phyloP scores from a whole-genome alignment of 352 stramenopile genomes.

The Blastocystis sp. region DNA sequence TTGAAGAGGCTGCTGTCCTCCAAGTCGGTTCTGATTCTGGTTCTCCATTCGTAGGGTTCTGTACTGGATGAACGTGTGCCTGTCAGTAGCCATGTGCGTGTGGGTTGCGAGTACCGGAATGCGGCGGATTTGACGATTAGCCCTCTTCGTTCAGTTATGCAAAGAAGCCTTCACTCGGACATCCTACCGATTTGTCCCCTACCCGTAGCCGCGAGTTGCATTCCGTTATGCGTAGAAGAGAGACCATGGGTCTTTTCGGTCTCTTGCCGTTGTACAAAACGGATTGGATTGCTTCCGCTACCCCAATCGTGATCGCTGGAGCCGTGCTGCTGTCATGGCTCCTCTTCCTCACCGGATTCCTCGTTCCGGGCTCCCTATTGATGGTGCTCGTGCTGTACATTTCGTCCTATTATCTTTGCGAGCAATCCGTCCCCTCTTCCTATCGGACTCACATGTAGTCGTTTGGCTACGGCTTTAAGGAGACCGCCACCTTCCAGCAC shows the following conservation, averaged over 20 bases:
- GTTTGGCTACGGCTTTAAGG: slow-evolving; percentile 20
- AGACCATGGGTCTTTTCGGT: not conserved
- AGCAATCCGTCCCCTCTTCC: not conserved
- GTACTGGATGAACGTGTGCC: not conserved
- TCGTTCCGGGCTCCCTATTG: slow-evolving; percentile 1
- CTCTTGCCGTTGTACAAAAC: not conserved
- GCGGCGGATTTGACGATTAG: not conserved
- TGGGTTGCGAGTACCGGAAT: not conserved
- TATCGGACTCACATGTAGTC: not conserved
- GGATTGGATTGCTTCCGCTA: not conserved
- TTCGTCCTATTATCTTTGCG: slow-evolving; percentile 33
- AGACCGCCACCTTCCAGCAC: not conserved
- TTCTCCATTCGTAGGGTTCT: not conserved
- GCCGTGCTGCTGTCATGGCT: not conserved
- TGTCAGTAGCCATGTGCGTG: slow-evolving; percentile 2
- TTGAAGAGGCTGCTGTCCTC: too few relatives aligned
- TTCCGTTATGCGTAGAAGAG: not conserved
- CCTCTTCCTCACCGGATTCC: not conserved
- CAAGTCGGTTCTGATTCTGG: too few relatives aligned
- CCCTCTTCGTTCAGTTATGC: not conserved
- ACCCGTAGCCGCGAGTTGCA: not conserved
- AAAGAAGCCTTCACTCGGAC: not conserved
- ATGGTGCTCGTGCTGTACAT: not conserved
- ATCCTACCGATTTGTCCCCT: slow-evolving; percentile 14
- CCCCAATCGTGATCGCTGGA: not conserved